A percentile compares a stretch with the other conserved stretches of the same genome.
These are phyloP conservation scores for Boechera divaricarpa DNA, from an alignment of 345 rosid genomes.

Conservation along the genomic window DNA sequence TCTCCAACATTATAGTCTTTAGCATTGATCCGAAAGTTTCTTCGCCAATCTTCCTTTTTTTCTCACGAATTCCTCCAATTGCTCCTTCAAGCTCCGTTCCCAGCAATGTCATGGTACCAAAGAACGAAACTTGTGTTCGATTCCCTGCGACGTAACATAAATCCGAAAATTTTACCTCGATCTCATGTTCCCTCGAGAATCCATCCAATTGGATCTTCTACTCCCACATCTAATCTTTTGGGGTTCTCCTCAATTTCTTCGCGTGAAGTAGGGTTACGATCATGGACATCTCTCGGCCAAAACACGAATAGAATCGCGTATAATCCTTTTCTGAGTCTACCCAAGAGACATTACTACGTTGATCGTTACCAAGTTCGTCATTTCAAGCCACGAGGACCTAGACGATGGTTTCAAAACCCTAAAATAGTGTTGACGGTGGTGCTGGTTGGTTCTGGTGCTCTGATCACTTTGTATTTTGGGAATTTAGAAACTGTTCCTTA, in stretches of 20 bases:
- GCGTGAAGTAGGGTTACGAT: slow-evolving; percentile 41
- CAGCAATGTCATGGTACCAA: slow-evolving; percentile 58
- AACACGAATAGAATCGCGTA: slow-evolving; percentile 27
- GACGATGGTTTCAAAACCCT: slow-evolving; percentile 74
- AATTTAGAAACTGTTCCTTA: slow-evolving; percentile 85
- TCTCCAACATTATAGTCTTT: neutral
- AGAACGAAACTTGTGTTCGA: slow-evolving; percentile 57
- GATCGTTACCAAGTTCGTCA: slow-evolving; percentile 68
- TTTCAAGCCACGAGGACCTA: slow-evolving; percentile 75
- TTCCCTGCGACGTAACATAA: slow-evolving; percentile 51
- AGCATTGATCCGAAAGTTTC: neutral
- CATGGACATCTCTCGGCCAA: slow-evolving; percentile 15
- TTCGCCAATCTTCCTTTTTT: neutral
- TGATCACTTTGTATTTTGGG: slow-evolving; percentile 67
- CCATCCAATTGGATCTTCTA: slow-evolving; percentile 36
- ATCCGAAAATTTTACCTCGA: slow-evolving; percentile 46
- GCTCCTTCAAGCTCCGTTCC: slow-evolving; percentile 5
- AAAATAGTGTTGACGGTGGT: slow-evolving; percentile 56
- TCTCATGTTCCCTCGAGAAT: slow-evolving; percentile 49
- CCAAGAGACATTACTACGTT: slow-evolving; percentile 72
- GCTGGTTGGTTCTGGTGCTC: slow-evolving; percentile 60
- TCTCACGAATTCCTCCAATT: neutral
- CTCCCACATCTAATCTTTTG: slow-evolving; percentile 50
- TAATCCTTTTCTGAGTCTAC: slow-evolving; percentile 2
- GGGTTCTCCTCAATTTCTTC: slow-evolving; percentile 47